Evolutionary conservation across 2,329 filamentous ascomycete genomes (phyloP).

Genomic region (Exserohilum turcica): DNA sequence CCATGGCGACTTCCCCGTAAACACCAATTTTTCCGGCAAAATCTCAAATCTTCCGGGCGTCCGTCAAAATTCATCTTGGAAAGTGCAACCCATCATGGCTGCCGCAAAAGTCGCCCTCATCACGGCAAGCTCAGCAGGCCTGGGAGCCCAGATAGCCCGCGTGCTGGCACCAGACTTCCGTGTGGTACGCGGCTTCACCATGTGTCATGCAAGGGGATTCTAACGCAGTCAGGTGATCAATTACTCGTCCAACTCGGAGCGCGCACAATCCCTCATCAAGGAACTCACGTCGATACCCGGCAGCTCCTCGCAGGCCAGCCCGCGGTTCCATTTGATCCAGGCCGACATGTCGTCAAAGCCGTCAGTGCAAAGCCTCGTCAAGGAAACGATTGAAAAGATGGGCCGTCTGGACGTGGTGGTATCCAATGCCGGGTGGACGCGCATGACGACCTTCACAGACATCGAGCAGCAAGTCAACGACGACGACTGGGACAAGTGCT

Average conservation of each 20-base stretch:
- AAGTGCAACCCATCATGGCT: slow-evolving; percentile 31
- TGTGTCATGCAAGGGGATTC: neutral
- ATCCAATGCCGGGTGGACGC: slow-evolving; percentile 65
- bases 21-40: neutral
- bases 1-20: neutral
- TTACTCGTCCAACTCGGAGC: slow-evolving; percentile 52
- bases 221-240: slow-evolving; percentile 50
- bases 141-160: slow-evolving; percentile 56
- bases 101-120: slow-evolving; percentile 54
- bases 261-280: slow-evolving; percentile 48
- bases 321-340: slow-evolving; percentile 52
- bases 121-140: slow-evolving; percentile 55
- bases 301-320: slow-evolving; percentile 34
- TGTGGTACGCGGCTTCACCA: slow-evolving; percentile 43
- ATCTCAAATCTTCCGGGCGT: neutral
- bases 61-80: neutral
- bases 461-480: slow-evolving; percentile 63
- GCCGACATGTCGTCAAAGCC: slow-evolving; percentile 53
- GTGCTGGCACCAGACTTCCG: slow-evolving; percentile 54
- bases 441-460: slow-evolving; percentile 63
- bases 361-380: slow-evolving; percentile 51
- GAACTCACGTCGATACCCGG: slow-evolving; percentile 50
- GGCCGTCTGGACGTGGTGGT: slow-evolving; percentile 56
- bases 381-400: slow-evolving; percentile 52
- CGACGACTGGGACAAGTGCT: slow-evolving; percentile 70